These are phyloP conservation scores for Sanghuangporus weigelae DNA, from an alignment of 1,284 basidiomycete species.

Conservation along the genomic window DNA sequence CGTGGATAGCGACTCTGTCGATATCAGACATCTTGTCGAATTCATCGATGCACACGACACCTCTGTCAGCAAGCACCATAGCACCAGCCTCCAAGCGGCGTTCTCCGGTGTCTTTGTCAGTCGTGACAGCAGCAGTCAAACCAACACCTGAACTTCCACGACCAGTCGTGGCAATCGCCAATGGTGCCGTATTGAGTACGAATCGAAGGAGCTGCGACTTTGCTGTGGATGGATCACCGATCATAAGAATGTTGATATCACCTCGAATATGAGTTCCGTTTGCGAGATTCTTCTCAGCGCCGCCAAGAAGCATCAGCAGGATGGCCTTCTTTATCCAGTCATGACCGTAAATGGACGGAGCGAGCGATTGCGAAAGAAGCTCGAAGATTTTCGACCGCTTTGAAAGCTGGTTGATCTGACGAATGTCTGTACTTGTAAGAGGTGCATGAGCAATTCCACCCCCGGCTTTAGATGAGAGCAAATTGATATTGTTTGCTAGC, in stretches of 20 bases:
- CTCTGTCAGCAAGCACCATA: conserved; percentile 99
- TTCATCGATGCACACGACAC: conserved; percentile 99
- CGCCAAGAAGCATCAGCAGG: conserved; percentile 88
- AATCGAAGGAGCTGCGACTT: conserved; percentile 98
- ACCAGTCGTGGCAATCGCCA: conserved; percentile 98
- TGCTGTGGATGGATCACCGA: conserved; percentile 97
- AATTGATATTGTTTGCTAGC: conserved; percentile 92
- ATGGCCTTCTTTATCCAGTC: conserved; percentile 96
- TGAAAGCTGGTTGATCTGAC: conserved; percentile 92
- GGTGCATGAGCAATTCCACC: conserved; percentile 93
- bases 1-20: conserved; percentile 99
- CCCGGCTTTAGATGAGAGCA: conserved; percentile 95
- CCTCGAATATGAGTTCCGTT: conserved; percentile 99
- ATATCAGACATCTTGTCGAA: conserved; percentile 99
- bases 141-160: conserved; percentile 97
- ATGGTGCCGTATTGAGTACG: conserved; percentile 91
- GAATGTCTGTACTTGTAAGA: conserved; percentile 92
- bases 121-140: conserved; percentile 99
- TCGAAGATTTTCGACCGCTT: conserved; percentile 84
- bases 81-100: conserved; percentile 95
- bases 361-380: conserved; percentile 90
- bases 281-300: conserved; percentile 95
- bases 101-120: conserved; percentile 96
- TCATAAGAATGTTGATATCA: conserved; percentile 99
- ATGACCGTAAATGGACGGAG: conserved; percentile 96